Evolutionary conservation across 2,329 filamentous ascomycete species (phyloP).

Genomic region (Fusarium nisikadoi): DNA sequence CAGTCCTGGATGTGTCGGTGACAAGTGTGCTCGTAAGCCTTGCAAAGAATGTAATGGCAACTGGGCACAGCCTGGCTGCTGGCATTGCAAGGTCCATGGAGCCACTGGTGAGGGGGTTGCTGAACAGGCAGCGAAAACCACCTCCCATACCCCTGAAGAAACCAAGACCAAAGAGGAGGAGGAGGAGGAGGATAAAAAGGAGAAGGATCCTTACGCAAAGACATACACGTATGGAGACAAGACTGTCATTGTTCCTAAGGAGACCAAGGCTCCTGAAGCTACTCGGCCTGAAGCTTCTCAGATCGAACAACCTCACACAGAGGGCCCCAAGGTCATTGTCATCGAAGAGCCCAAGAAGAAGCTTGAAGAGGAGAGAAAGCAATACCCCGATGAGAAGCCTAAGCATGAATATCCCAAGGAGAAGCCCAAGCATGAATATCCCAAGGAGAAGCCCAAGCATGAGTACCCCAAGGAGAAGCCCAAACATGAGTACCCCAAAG

Average conservation of each 20-base stretch:
- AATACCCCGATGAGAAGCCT: not conserved
- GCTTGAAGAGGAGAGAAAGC: not conserved
- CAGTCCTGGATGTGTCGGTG: constrained; percentile 33
- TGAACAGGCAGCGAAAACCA: constrained; percentile 16
- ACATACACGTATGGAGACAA: constrained; percentile 17
- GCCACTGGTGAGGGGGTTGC: constrained; percentile 19
- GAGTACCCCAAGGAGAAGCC: too few species aligned
- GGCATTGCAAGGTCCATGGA: constrained; percentile 45
- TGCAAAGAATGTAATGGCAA: constrained; percentile 43
- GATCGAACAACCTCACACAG: not conserved
- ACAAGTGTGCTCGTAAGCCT: constrained; percentile 40
- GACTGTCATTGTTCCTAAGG: constrained; percentile 21
- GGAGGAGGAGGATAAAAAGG: not conserved
- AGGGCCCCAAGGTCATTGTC: not conserved
- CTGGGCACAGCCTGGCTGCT: constrained; percentile 47
- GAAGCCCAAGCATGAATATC: not conserved
- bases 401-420: not conserved
- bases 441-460: not conserved
- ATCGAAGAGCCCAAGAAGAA: not conserved
- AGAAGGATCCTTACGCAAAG: constrained; percentile 14
- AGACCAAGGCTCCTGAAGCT: constrained; percentile 19
- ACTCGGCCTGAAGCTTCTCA: not conserved
- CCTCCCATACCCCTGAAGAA: constrained; percentile 3
- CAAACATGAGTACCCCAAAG: not conserved
- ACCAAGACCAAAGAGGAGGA: constrained; percentile 7